A percentile compares a stretch with the other conserved stretches of the same genome.
phyloP scores from a whole-genome alignment of 805 yeast genomes.

The Wickerhamiella alocasiicola region DNA sequence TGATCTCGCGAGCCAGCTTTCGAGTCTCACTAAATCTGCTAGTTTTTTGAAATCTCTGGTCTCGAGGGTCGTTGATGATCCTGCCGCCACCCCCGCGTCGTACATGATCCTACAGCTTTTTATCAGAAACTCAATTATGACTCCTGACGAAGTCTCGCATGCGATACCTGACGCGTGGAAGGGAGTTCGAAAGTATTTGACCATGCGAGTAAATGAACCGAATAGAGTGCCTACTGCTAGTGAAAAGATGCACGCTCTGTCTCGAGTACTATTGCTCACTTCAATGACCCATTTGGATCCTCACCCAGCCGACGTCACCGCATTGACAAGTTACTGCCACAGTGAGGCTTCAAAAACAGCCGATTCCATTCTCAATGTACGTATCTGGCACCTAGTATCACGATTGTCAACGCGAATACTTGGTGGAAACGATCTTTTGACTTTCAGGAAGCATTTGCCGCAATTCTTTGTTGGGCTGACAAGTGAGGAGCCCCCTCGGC shows the following conservation, averaged over 20 bases:
- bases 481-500: too few relatives aligned
- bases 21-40: background rate
- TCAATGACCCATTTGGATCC: background rate
- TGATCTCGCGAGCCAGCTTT: background rate
- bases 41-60: background rate
- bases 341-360: background rate
- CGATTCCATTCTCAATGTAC: background rate
- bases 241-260: background rate
- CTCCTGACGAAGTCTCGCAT: background rate
- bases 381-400: slow-evolving; percentile 7
- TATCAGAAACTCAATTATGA: background rate
- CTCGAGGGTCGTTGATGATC: background rate
- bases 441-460: too few relatives aligned
- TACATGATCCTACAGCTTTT: background rate
- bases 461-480: too few relatives aligned
- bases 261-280: background rate
- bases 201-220: background rate
- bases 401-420: too few relatives aligned
- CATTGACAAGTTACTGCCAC: background rate
- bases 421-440: too few relatives aligned
- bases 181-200: background rate
- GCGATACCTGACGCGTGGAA: background rate
- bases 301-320: background rate
- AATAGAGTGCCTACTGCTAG: background rate
- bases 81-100: background rate